Conservation (phyloP, 768 basidiomycete species). For the Pisolithus microcarpus region DNA sequence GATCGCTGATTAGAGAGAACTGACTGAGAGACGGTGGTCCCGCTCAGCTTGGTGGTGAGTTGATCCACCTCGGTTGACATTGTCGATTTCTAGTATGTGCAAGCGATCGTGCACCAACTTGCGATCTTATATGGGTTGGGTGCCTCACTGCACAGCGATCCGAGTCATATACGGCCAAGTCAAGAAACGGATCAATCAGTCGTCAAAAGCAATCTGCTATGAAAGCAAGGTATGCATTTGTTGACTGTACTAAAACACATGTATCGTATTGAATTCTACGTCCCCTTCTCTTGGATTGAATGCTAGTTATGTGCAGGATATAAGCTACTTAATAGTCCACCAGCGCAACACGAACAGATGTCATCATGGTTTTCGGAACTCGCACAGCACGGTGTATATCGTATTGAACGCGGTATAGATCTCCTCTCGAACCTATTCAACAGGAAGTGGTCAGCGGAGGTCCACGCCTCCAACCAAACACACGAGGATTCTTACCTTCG, state of each 20-base stretch:
- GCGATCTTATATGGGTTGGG: too few species aligned
- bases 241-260: neutral
- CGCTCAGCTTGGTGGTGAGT: slow-evolving; percentile 21
- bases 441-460: slow-evolving; percentile 41
- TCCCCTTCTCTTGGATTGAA: neutral
- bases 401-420: slow-evolving; percentile 99
- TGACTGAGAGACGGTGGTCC: slow-evolving; percentile 26
- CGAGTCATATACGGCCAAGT: too few species aligned
- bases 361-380: slow-evolving; percentile 79
- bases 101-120: too few species aligned
- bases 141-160: too few species aligned
- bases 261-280: neutral
- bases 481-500: slow-evolving; percentile 66
- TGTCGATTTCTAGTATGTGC: slow-evolving; percentile 11
- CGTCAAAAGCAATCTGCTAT: neutral
- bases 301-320: neutral
- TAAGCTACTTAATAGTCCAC: neutral
- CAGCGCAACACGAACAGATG: neutral
- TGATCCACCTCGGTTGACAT: slow-evolving; percentile 20
- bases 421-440: slow-evolving; percentile 86
- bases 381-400: slow-evolving; percentile 96
- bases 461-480: slow-evolving; percentile 39
- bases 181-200: neutral
- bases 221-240: neutral
- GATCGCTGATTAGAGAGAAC: slow-evolving; percentile 6